Evolutionary conservation across 108 stramenopile genomes (phyloP), one percentile per base, ranked within the genome.

Genomic region (Licmophora abbreviata): DNA sequence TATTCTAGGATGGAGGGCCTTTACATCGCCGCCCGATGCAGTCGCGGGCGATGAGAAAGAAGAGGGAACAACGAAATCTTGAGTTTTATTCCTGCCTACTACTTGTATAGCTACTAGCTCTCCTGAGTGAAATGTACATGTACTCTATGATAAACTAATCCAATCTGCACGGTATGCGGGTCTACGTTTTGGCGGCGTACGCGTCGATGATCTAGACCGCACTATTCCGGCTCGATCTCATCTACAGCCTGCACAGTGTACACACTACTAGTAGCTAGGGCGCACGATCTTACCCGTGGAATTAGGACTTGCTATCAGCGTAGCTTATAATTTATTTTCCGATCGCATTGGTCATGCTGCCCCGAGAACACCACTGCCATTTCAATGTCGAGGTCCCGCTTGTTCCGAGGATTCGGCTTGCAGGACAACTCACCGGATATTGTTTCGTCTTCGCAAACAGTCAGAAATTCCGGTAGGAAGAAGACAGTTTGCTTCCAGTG

Each of bases 401-500:
- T 56, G 47, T 91, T 91, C 21, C 64, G 79, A 15, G 30, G 35
- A 63, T 91, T 91, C 26, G 84, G 82, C 47, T 59, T 44, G 51
- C 84, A 91, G 1, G 54, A 21, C 17, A 91, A 72, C n/a, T 50
- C 68, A 21, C 88, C 83, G 8, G 36, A 26, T 26, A 86, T 51
- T 21, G 50, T 54, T 50, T 91, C 88, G 22, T 80, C 80, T 29
- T 78, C 74, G 34, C 74, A 81, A 45, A 86, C 55, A 2, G 66
- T 67, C 21, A 91, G 23, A 10, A 54, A 50, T 22, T 86, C 74
- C 31, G 53, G 73, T 31, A 85, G 35, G 42, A 86, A 91, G 54
- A 91, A 86, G 27, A 91, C 77, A 0, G 88, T 91, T 59, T 97
- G 96, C 64, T 99, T 99, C 97, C 97, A 99, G 68, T 99, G 97